Evolutionary conservation across 139 green algal species (phyloP).

Genomic region (Nannochloris sp.): DNA sequence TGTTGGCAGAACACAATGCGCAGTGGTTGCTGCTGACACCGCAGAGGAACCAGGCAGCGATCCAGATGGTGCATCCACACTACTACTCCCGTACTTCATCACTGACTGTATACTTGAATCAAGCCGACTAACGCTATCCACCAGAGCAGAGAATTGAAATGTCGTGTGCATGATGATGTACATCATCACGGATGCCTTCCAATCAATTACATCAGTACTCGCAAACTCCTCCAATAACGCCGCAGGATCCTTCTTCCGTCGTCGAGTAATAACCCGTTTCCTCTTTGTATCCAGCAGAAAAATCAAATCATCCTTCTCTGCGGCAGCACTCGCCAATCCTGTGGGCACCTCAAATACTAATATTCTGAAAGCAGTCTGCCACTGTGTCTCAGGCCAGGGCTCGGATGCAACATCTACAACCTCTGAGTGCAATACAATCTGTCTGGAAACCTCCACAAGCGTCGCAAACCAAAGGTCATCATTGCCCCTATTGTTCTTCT

Average conservation of each 20-base stretch:
- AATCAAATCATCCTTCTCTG: slow-evolving; percentile 33
- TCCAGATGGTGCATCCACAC: too few species aligned
- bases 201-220: slow-evolving; percentile 35
- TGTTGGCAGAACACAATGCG: too few species aligned
- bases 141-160: slow-evolving; percentile 22
- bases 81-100: neutral
- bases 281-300: slow-evolving; percentile 26
- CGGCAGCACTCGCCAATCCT: neutral
- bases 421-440: neutral
- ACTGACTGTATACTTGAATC: neutral
- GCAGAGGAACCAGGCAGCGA: too few species aligned
- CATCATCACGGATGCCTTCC: slow-evolving; percentile 42
- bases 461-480: slow-evolving; percentile 18
- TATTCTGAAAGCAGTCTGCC: slow-evolving; percentile 35
- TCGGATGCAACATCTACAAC: neutral
- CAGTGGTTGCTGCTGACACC: too few species aligned
- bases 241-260: too few species aligned
- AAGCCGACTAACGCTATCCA: neutral
- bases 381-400: slow-evolving; percentile 33
- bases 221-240: too few species aligned
- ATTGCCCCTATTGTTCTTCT: too few species aligned
- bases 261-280: neutral
- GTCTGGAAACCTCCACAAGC: slow-evolving; percentile 3
- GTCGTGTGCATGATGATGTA: slow-evolving; percentile 60
- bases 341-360: slow-evolving; percentile 23